Conservation (phyloP, 2,329 filamentous ascomycete species). For the Rhexocercosporidium sp. region DNA sequence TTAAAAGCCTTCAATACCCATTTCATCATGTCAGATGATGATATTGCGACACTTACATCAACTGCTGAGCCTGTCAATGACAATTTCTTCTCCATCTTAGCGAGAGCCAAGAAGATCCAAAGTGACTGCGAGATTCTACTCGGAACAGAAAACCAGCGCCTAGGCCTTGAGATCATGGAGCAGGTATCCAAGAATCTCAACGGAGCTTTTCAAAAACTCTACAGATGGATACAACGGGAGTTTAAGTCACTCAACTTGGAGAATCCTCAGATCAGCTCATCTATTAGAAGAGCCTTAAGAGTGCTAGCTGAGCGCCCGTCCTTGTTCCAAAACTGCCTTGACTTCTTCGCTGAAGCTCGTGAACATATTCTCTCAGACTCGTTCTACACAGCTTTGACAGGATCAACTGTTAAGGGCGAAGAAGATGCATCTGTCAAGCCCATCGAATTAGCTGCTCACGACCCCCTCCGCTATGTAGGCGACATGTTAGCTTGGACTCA, state of each 20-base stretch:
- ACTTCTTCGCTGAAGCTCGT: conserved; percentile 89
- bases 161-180: conserved; percentile 91
- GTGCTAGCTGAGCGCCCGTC: conserved; percentile 89
- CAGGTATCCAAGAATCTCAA: conserved; percentile 87
- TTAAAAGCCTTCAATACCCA: conserved; percentile 79
- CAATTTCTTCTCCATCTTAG: conserved; percentile 78
- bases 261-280: conserved; percentile 87
- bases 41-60: conserved; percentile 76
- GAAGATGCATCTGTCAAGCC: conserved; percentile 75
- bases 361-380: conserved; percentile 86
- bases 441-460: conserved; percentile 92
- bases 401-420: conserved; percentile 62
- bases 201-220: conserved; percentile 91
- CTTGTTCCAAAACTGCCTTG: conserved; percentile 90
- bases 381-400: conserved; percentile 88
- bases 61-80: conserved; percentile 84
- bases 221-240: conserved; percentile 92
- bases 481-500: conserved; percentile 99
- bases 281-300: conserved; percentile 81
- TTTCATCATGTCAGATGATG: conserved; percentile 84
- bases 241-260: conserved; percentile 93
- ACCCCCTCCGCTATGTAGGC: conserved; percentile 87
- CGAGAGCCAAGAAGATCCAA: conserved; percentile 83
- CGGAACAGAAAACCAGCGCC: conserved; percentile 85
- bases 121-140: conserved; percentile 88